phyloP scores from a whole-genome alignment of 805 yeast genomes.

The Candida ulmi region DNA sequence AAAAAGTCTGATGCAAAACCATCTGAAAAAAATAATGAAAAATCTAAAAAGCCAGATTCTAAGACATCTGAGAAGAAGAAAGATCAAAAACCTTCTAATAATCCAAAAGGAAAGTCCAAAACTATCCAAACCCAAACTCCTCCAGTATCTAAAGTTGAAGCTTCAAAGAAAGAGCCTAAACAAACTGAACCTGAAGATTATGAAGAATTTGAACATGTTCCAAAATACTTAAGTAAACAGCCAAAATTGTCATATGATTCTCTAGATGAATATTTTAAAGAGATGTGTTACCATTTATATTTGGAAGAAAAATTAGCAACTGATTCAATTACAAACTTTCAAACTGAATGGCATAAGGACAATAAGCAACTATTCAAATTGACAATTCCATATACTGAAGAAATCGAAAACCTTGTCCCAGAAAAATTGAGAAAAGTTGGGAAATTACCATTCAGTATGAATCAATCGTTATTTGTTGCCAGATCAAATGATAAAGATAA shows the following conservation, averaged over 20 bases:
- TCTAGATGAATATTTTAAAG: constrained; percentile 47
- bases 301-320: constrained; percentile 53
- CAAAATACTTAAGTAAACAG: constrained; percentile 19
- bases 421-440: constrained; percentile 48
- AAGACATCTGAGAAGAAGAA: not conserved
- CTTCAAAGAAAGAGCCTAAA: not conserved
- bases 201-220: constrained; percentile 22
- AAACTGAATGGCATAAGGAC: constrained; percentile 48
- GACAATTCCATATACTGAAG: constrained; percentile 38
- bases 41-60: no score
- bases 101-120: not conserved
- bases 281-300: constrained; percentile 55
- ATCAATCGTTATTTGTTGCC: constrained; percentile 53
- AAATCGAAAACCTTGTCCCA: constrained; percentile 42
- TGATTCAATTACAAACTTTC: constrained; percentile 40
- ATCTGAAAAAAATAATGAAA: no score
- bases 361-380: constrained; percentile 36
- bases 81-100: not conserved
- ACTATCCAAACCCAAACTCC: no score
- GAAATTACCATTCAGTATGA: constrained; percentile 52
- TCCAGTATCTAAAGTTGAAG: constrained; percentile 1
- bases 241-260: constrained; percentile 45
- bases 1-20: no score
- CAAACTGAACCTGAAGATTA: constrained; percentile 14
- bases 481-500: constrained; percentile 39